These are phyloP conservation scores for Quercus mongolica DNA, from an alignment of 306 rosid species.

Conservation along the genomic window DNA sequence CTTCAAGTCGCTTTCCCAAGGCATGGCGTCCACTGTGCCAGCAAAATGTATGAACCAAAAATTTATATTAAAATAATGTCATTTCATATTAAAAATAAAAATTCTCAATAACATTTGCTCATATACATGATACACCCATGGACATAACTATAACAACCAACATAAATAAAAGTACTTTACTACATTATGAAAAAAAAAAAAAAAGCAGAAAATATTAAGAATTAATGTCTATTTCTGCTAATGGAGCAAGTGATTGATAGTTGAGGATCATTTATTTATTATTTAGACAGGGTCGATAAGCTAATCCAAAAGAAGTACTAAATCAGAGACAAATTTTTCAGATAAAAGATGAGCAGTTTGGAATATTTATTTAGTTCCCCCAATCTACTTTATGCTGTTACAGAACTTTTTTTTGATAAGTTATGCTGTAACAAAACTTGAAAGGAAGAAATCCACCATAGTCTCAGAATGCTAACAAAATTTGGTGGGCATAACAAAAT, in stretches of 20 bases:
- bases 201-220: neutral
- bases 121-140: neutral
- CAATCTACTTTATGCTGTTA: no score
- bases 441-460: neutral
- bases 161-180: neutral
- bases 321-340: neutral
- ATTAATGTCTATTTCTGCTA: neutral
- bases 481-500: no score
- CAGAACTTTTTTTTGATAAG: no score
- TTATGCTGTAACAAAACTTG: neutral
- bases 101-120: neutral
- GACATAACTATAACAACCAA: neutral
- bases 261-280: neutral
- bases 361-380: no score
- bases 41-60: constrained; percentile 1
- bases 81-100: neutral
- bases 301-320: neutral
- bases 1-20: constrained; percentile 63
- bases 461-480: neutral
- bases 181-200: no score
- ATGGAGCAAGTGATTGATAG: neutral
- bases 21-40: constrained; percentile 95
- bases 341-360: neutral
- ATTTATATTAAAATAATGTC: neutral
- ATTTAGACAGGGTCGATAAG: neutral